A percentile compares a stretch with the other conserved stretches of the same genome.
These are phyloP conservation scores for Silene conica DNA, from an alignment of 148 eudicot species.

Conservation along the genomic window DNA sequence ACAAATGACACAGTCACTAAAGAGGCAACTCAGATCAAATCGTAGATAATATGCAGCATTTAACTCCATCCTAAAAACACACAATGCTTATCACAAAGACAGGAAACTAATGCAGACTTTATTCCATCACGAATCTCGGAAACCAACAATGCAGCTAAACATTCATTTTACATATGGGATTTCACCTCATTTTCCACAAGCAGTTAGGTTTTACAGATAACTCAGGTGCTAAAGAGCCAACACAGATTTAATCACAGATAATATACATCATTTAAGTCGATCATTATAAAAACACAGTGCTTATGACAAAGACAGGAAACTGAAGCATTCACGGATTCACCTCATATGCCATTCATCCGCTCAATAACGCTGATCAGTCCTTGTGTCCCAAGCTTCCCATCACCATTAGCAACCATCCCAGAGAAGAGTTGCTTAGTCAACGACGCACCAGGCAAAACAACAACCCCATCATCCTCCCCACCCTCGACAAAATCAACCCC, in stretches of 20 bases:
- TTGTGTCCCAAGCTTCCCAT: conserved; percentile 80
- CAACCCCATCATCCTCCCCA: conserved; percentile 35
- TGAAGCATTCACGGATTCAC: neutral
- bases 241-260: neutral
- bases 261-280: neutral
- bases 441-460: conserved; percentile 68
- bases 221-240: neutral
- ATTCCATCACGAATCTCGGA: too few relatives aligned
- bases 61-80: neutral
- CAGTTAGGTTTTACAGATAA: neutral
- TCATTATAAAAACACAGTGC: neutral
- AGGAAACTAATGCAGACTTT: neutral
- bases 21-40: neutral
- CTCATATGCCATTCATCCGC: conserved; percentile 66
- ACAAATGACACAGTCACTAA: neutral
- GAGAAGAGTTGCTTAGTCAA: conserved; percentile 76
- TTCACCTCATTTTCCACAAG: neutral
- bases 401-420: conserved; percentile 84
- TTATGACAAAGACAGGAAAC: neutral
- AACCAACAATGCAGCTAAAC: neutral
- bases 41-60: neutral
- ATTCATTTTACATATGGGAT: neutral
- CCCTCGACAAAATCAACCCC: conserved; percentile 59
- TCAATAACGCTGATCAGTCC: conserved; percentile 69
- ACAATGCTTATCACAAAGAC: neutral